Conservation (phyloP, 1,284 basidiomycete species). For the Apiotrichum veenhuisii region DNA sequence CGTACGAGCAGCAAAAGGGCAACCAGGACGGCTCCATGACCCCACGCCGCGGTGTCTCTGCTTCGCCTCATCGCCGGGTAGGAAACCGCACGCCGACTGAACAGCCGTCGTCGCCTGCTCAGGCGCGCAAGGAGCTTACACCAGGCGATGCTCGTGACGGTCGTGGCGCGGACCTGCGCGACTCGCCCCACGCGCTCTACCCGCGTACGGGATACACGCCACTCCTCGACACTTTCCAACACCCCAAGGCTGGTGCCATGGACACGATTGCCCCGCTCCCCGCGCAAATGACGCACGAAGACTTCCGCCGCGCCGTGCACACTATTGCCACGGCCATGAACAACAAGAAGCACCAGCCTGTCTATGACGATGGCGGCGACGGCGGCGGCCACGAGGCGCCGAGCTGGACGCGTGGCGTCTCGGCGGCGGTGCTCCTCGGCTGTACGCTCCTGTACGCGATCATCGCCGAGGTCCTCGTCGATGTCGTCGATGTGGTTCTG, state of each 20-base stretch:
- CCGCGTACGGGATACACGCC: constrained; percentile 56
- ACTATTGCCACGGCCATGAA: constrained; percentile 62
- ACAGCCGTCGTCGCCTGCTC: neutral
- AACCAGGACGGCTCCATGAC: constrained; percentile 2
- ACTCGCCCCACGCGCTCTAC: constrained; percentile 3
- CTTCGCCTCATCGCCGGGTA: neutral
- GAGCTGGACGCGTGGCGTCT: constrained; percentile 83
- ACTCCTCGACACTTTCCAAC: constrained; percentile 64
- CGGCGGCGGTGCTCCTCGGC: constrained; percentile 76
- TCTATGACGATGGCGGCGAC: constrained; percentile 48
- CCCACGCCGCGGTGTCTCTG: neutral
- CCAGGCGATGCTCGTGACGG: neutral
- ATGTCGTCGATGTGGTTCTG: constrained; percentile 92
- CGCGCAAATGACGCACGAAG: constrained; percentile 69
- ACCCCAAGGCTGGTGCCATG: constrained; percentile 48
- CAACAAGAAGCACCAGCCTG: neutral
- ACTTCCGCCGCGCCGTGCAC: constrained; percentile 84
- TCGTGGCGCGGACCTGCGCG: neutral
- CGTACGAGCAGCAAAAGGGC: no score
- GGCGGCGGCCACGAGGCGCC: constrained; percentile 91
- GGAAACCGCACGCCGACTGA: neutral
- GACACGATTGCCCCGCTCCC: constrained; percentile 51
- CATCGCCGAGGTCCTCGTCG: constrained; percentile 92
- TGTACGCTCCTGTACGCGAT: constrained; percentile 93
- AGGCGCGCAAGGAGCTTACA: neutral